Evolutionary conservation across 768 basidiomycete species (phyloP), one percentile per base, ranked within the genome.

Genomic region (Hysterangium stoloniferum): DNA sequence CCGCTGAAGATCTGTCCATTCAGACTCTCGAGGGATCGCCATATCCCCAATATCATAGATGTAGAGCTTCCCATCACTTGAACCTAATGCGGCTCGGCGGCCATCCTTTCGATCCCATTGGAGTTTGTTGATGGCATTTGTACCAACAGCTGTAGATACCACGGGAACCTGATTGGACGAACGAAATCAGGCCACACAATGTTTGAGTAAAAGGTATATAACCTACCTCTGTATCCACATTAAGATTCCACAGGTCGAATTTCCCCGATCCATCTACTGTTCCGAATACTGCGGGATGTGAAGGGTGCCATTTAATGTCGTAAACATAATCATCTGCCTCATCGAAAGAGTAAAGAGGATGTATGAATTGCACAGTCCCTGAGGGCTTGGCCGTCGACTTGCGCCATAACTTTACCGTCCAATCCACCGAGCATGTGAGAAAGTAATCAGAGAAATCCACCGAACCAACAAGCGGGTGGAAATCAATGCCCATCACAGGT

Each of bases 311-410:
- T 64, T 86, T 89, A 40, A 91, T 94, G 69, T 97, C 96, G 68
- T 96, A 98, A 8, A 99, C 95, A 63, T 98, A 97, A 65, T 99
- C 96, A 62, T 94, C 92, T 11, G 93, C 89, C 66, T 97, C 95
- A 57, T 99, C 95, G 60, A 99, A 98, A 34, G 90, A 92, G 63
- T 94, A 86, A 20, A 98, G 58, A 2, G 95, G 89, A 0, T 78
- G 38, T n/a, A 94, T 72, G 15, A 66, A 64, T 57, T 79, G 76
- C 27, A 61, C 54, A 29, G 57, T 57, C 15, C 71, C 70, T 6
- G 84, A 82, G 6, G 86, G 78, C 66, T 89, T 89, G 36, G 84
- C 73, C 33, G 84, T 68, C 9, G 78, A 80, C 66, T 82, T 89
- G 35, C 92, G 75, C 96, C 96, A 99, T 2, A 99, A 71, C 67